Evolutionary conservation across 1,284 basidiomycete species (phyloP).

Genomic region (Sporisorium reilianum): DNA sequence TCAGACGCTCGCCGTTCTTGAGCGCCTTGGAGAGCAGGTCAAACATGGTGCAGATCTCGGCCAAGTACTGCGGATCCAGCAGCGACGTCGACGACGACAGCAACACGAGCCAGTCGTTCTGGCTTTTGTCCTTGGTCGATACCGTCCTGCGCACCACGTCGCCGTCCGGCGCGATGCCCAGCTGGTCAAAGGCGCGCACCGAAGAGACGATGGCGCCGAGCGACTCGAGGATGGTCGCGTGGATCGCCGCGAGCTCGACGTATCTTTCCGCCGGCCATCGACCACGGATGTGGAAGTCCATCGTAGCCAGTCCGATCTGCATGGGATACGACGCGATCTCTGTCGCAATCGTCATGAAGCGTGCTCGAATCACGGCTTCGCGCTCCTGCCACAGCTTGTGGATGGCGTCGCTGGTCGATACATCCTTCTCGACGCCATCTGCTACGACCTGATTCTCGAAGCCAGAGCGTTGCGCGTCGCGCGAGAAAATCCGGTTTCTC

Average conservation of each 20-base stretch:
- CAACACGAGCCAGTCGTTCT: slow-evolving; percentile 47
- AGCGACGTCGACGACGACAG: slow-evolving; percentile 48
- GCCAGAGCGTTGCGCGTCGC: slow-evolving; percentile 63
- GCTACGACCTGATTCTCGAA: slow-evolving; percentile 73
- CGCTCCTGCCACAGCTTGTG: slow-evolving; percentile 30
- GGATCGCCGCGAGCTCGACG: slow-evolving; percentile 69
- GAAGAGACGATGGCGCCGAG: slow-evolving; percentile 35
- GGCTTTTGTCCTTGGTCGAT: background rate
- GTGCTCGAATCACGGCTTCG: slow-evolving; percentile 59
- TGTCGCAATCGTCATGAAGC: slow-evolving; percentile 70
- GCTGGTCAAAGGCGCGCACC: slow-evolving; percentile 30
- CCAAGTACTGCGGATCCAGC: slow-evolving; percentile 50
- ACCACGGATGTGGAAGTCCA: slow-evolving; percentile 71
- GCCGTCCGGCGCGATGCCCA: slow-evolving; percentile 5
- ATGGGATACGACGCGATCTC: slow-evolving; percentile 69
- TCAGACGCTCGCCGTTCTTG: slow-evolving; percentile 45
- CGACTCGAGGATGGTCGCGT: slow-evolving; percentile 55
- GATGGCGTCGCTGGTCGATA: slow-evolving; percentile 33
- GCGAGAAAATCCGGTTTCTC: slow-evolving; percentile 70
- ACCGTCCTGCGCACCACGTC: slow-evolving; percentile 2
- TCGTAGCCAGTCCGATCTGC: slow-evolving; percentile 73
- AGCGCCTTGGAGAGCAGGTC: slow-evolving; percentile 51
- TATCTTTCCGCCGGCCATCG: slow-evolving; percentile 74
- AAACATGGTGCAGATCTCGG: slow-evolving; percentile 51
- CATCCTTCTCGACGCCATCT: slow-evolving; percentile 47